Evolutionary conservation across 2,329 filamentous ascomycete genomes (phyloP), one percentile per base, ranked within the genome.

Genomic region (Monilinia fructigena): DNA sequence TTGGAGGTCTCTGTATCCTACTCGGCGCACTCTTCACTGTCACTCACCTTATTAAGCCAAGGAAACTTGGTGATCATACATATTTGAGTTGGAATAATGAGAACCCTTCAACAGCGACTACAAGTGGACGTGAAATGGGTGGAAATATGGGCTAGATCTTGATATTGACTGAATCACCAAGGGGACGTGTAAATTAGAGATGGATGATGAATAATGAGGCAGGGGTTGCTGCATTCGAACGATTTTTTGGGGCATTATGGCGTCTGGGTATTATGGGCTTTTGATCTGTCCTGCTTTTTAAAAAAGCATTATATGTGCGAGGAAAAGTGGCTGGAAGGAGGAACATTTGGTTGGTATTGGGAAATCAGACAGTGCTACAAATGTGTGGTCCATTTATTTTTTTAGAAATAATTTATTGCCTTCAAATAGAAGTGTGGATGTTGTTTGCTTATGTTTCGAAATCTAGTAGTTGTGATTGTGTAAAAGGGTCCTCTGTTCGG

Each of bases 21-120:
- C 86, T 99, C 11, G 95, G 95, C 61, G 86, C 87, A 35, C 77
- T 98, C 65, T 99, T 99, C 80, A 93, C 94, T 45, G 84, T 92
- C 68, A 93, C 92, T 0, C 93, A 98, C 80, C 83, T 98, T 70
- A 88, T 99, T 78, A 93, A 91, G 77, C 95, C 95, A 69, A 94
- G 95, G 75, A 99, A 98, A 90, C 86, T 99, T 53, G 95, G 95
- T 69, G 95, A 99, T 78, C 95, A 98, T 79, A 97, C 93, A 11
- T 98, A 99, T 77, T 85, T 99, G 59, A 95, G 92, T 31, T 99
- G 95, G 95, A 97, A 98, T 77, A 89, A 87, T 69, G 88, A 90
- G 55, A 81, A 85, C 68, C 82, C 85, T 10, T 82, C 80, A 68
- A 83, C 85, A 55, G 84, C 82, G 23, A 76, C 81, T 31, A 81